These are phyloP conservation scores for Penicillium verrucosum DNA, from an alignment of 2,329 filamentous ascomycete genomes.

Conservation along the genomic window DNA sequence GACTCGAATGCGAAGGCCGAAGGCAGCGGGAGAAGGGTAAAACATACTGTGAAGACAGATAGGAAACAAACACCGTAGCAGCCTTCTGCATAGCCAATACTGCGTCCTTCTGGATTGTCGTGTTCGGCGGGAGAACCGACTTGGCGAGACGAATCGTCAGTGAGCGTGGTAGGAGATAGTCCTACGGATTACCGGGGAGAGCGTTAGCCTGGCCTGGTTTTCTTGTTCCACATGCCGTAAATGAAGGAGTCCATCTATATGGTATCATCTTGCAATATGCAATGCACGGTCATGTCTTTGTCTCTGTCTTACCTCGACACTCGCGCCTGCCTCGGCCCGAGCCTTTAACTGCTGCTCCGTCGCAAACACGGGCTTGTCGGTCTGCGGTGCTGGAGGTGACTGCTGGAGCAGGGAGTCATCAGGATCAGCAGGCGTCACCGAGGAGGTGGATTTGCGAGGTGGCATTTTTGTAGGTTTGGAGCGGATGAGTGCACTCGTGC, in stretches of 20 bases:
- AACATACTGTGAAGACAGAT: conserved; percentile 57
- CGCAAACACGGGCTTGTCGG: conserved; percentile 30
- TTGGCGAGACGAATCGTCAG: conserved; percentile 61
- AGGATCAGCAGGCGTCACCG: conserved; percentile 24
- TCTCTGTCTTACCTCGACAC: conserved; percentile 36
- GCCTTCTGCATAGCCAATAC: conserved; percentile 62
- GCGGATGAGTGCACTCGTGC: neutral
- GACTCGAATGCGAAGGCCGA: neutral
- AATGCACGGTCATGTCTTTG: neutral
- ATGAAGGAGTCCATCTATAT: neutral
- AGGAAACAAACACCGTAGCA: conserved; percentile 65
- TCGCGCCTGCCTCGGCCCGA: conserved; percentile 37
- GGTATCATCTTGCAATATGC: neutral
- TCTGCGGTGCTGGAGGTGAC: conserved; percentile 14
- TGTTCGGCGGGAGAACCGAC: conserved; percentile 62
- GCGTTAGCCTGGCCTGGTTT: neutral
- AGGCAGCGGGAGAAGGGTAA: neutral
- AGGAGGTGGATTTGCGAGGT: conserved; percentile 38
- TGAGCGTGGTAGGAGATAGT: conserved; percentile 61
- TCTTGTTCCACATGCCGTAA: neutral
- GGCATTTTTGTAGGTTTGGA: conserved; percentile 25
- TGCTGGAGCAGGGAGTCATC: conserved; percentile 18
- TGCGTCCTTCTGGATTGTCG: conserved; percentile 64
- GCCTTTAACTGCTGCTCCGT: conserved; percentile 42
- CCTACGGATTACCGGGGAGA: conserved; percentile 37